These are phyloP conservation scores for Fusarium mundagurra DNA, from an alignment of 2,329 filamentous ascomycete genomes.

Conservation along the genomic window DNA sequence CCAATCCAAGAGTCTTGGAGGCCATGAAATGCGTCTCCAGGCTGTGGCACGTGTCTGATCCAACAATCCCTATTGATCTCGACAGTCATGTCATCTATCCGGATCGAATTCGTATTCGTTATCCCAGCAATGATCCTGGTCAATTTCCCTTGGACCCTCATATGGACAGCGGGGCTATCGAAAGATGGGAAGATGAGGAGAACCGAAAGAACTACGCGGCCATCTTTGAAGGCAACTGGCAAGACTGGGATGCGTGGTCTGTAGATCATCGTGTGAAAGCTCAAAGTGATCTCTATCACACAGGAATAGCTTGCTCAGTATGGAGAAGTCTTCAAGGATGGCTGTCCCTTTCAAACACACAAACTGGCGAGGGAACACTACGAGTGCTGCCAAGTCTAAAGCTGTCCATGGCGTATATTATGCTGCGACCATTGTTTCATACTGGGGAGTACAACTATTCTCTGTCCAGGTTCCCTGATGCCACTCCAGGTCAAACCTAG, in stretches of 20 bases:
- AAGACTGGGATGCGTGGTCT: not conserved
- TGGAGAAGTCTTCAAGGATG: conserved; percentile 1
- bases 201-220: not conserved
- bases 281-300: not conserved
- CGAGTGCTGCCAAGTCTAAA: not conserved
- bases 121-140: not conserved
- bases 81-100: not conserved
- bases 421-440: not conserved
- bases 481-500: not conserved
- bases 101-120: not conserved
- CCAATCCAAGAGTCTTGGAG: not conserved
- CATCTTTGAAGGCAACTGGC: not conserved
- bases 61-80: not conserved
- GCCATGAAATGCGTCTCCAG: not conserved
- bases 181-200: not conserved
- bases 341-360: not conserved
- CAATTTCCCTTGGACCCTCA: not conserved
- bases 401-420: not conserved
- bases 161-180: not conserved
- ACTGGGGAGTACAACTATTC: not conserved
- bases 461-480: not conserved
- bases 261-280: not conserved
- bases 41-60: not conserved
- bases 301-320: not conserved
- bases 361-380: not conserved